Base-by-base conservation (phyloP, 768 basidiomycete genomes). In the Clavaria fumosa region DNA sequence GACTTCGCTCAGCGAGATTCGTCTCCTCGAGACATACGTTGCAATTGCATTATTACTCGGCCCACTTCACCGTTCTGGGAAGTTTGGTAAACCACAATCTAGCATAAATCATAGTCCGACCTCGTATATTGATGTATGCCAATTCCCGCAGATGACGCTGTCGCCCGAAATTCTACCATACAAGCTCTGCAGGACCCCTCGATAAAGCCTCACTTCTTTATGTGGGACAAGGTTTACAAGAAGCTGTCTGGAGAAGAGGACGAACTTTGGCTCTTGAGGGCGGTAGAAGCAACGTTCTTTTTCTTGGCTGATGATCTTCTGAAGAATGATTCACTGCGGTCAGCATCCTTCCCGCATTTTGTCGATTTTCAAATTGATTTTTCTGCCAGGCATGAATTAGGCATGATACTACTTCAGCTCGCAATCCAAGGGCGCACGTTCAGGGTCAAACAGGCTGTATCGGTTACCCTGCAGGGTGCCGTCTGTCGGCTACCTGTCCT, bases 181-280 rank as follows among this genome's bases (percentile, higher is more conserved):
- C 61, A 66, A 23, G 55, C 64, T 1, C 52, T 82, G n/a, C 50
- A 54, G 12, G 54, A 72, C 0, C 58, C 62, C 10, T 49, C 59
- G 9, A 58, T 69, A 17, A 95, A 88, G 51, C 82, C 86, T 0
- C 78, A 82, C 1, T 95, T 95, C 59, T 55, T 96, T 27, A 47
- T 91, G 10, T 86, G 74, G 72, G 89, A 93, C 37, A 89, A 83
- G 52, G 75, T 85, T 0, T 89, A 86, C 48, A 71, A 77, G 41
- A 88, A 84, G 51, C 45, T 79, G 11, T 58, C 61, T 5, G 67
- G 72, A 4, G 47, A 63, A 0, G 66, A 67, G 2, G 86, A 86
- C 11, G 75, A 85, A 39, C 48, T 46, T 9, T 95, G 90, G 91
- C 56, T 95, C 1, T 57, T 86, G 10, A 67, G 77, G 22, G 78